Percentiles rank a stretch among this genome's conserved stretches.
These are phyloP conservation scores for Aspergillus sclerotioniger DNA, from an alignment of 495 filamentous ascomycete genomes.

Conservation along the genomic window DNA sequence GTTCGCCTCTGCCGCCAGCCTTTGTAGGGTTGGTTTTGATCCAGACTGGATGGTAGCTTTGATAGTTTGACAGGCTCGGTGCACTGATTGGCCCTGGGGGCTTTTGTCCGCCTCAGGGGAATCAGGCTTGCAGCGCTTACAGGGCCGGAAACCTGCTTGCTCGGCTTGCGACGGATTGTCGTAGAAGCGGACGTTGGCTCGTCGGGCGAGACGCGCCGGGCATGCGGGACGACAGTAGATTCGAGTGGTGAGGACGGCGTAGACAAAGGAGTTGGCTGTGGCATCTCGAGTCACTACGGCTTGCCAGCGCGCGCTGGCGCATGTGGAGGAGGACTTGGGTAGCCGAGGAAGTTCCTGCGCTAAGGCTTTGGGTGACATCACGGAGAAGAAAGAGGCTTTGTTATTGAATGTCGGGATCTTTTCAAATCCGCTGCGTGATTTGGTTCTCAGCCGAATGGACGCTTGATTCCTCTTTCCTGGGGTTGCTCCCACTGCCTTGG, in stretches of 20 bases:
- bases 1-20: conserved; percentile 52
- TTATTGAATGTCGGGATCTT: not conserved
- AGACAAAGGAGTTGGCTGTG: conserved; percentile 54
- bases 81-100: conserved; percentile 42
- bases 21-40: conserved; percentile 43
- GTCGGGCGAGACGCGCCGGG: conserved; percentile 57
- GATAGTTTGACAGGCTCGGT: conserved; percentile 43
- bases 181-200: conserved; percentile 61
- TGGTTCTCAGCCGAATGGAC: not conserved
- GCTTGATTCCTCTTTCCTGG: not conserved
- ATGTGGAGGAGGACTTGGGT: conserved; percentile 13
- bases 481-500: not conserved
- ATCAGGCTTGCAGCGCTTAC: conserved; percentile 63
- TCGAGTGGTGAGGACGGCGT: conserved; percentile 59
- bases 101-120: conserved; percentile 35
- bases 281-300: conserved; percentile 54
- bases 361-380: conserved; percentile 7
- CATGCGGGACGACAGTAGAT: conserved; percentile 66
- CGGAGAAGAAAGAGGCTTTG: not conserved
- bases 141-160: conserved; percentile 56
- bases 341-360: conserved; percentile 31
- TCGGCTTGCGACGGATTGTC: conserved; percentile 53
- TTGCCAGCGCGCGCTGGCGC: conserved; percentile 51
- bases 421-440: not conserved
- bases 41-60: conserved; percentile 24